These are phyloP conservation scores for Candida nonsorbophila DNA, from an alignment of 805 yeast species.

Conservation along the genomic window DNA sequence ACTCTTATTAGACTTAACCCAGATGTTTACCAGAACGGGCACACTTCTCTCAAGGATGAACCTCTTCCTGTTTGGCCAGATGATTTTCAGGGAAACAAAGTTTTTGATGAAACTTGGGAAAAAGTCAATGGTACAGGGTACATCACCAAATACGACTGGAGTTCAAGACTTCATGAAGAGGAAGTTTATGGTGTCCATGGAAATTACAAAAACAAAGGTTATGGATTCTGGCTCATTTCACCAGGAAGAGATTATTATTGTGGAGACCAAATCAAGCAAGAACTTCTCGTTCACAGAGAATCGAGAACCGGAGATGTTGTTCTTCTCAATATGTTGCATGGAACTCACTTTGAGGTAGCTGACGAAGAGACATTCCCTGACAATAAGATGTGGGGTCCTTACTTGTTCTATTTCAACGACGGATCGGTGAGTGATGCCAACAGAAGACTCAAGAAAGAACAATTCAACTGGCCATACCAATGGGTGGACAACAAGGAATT, in stretches of 20 bases:
- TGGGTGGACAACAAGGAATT: conserved; percentile 4
- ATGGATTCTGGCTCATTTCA: conserved; percentile 8
- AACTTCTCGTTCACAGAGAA: conserved; percentile 7
- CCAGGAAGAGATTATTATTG: conserved; percentile 8
- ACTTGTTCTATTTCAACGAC: conserved; percentile 7
- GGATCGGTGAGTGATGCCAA: conserved; percentile 9
- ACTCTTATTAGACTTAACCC: conserved; percentile 7
- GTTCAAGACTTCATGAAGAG: conserved; percentile 8
- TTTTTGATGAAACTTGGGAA: conserved; percentile 7
- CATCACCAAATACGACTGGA: conserved; percentile 9
- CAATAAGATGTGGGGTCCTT: conserved; percentile 8
- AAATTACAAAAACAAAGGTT: conserved; percentile 2
- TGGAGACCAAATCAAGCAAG: conserved; percentile 9
- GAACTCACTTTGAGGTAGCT: conserved; percentile 8
- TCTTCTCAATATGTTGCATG: conserved; percentile 9
- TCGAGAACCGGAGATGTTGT: conserved; percentile 8
- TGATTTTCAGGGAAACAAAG: conserved; percentile 3
- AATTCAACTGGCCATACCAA: conserved; percentile 7
- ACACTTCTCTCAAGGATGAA: conserved; percentile 6
- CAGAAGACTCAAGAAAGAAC: conserved; percentile 6
- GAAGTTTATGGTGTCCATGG: conserved; percentile 9
- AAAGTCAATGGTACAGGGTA: conserved; percentile 2
- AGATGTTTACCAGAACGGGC: conserved; percentile 6
- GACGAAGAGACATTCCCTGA: conserved; percentile 4
- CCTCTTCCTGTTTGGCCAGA: conserved; percentile 6